phyloP scores from a whole-genome alignment of 75 land plant genomes.

The Pseudotsuga menziesii region DNA sequence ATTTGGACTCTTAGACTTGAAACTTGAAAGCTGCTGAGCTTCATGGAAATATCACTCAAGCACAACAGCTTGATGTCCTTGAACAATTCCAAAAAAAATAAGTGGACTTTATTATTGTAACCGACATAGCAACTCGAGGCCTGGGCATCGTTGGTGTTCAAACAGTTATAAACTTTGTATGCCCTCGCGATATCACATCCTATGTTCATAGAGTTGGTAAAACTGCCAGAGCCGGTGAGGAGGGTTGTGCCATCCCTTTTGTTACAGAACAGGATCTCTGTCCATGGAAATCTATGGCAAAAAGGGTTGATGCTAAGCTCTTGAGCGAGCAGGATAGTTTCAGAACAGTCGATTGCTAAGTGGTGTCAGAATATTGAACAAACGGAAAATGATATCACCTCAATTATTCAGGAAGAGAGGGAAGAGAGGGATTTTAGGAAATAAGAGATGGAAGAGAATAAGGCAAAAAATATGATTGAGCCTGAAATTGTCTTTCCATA shows the following conservation, averaged over 20 bases:
- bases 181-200: conserved; percentile 84
- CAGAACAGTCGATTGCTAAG: conserved; percentile 64
- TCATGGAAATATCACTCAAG: conserved; percentile 96
- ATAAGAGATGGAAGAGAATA: no score
- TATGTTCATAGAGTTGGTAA: conserved; percentile 98
- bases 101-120: conserved; percentile 93
- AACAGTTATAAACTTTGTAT: conserved; percentile 92
- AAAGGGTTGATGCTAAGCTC: conserved; percentile 75
- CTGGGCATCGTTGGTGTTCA: conserved; percentile 94
- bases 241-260: conserved; percentile 97
- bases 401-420: conserved; percentile 81
- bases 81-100: conserved; percentile 86
- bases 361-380: conserved; percentile 78
- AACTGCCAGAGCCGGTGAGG: conserved; percentile 91
- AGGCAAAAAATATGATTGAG: no score
- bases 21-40: conserved; percentile 93
- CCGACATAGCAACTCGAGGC: conserved; percentile 99
- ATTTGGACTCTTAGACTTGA: conserved; percentile 84
- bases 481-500: no score
- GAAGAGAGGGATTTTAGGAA: no score
- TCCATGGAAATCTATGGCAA: conserved; percentile 70
- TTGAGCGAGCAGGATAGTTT: conserved; percentile 72
- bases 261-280: conserved; percentile 72
- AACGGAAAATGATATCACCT: conserved; percentile 82
- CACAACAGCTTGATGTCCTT: conserved; percentile 91